Evolutionary conservation across 129 eudicot genomes (phyloP).

Genomic region (Smallanthus sonchifolius): DNA sequence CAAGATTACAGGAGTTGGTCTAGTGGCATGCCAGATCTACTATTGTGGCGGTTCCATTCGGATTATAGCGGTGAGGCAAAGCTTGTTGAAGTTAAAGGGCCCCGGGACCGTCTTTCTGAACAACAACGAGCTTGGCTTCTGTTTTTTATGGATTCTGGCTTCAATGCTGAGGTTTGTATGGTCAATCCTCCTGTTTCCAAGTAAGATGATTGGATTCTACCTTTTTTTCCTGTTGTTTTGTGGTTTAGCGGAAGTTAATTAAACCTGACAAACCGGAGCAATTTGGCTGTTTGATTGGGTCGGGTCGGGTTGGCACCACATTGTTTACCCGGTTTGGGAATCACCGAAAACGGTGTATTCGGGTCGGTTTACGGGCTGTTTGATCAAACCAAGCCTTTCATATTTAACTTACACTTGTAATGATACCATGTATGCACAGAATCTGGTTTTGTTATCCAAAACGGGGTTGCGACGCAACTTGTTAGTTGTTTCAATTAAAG

Average conservation of each 20-base stretch:
- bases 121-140: conserved; percentile 96
- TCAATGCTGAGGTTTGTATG: conserved; percentile 74
- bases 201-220: conserved; percentile 13
- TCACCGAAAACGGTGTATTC: neutral
- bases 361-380: neutral
- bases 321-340: neutral
- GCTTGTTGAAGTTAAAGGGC: conserved; percentile 97
- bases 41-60: conserved; percentile 81
- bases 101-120: conserved; percentile 85
- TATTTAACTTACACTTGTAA: no score
- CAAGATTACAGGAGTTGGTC: conserved; percentile 95
- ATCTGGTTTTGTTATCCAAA: no score
- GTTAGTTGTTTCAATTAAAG: no score
- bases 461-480: no score
- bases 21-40: conserved; percentile 91
- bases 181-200: conserved; percentile 52
- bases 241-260: neutral
- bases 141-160: conserved; percentile 82
- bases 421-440: no score
- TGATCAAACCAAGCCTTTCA: neutral
- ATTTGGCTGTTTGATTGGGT: neutral
- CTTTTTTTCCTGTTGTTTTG: neutral
- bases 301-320: neutral
- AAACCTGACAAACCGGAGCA: neutral
- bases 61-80: conserved; percentile 84